Evolutionary conservation across 805 yeast species (phyloP), one percentile per base, ranked within the genome.

Genomic region (Saccharomycopsis fermentans): DNA sequence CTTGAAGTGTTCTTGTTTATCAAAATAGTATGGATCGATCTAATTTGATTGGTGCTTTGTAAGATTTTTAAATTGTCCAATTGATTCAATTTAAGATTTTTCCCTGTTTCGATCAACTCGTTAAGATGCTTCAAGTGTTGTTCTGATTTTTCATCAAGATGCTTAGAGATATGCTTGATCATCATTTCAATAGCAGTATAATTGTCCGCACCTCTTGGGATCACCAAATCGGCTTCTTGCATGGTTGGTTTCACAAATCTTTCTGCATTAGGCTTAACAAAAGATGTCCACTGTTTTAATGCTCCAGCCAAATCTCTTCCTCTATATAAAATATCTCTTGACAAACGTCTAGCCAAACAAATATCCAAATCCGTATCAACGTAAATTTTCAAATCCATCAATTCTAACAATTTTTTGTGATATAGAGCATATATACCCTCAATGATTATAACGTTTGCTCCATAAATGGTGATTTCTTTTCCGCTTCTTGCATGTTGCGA

Each of bases 331-430:
- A 90, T 90, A 69, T 94, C 99, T 66, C 99, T 77, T 3, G 88
- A 82, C 51, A 94, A 73, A 65, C 99, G 77, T 66, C 99, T 77
- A 4, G 96, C 91, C 65, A 94, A 76, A 70, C 99, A 94, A 16
- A 92, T 81, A 68, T 94, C 99, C 64, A 90, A 75, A 66, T 91
- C 98, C 2, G 97, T 94, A 65, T 92, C 97, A 2, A 94, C 97
- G 69, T 83, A 94, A 19, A 92, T 81, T 70, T 87, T 92, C 60
- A 90, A 76, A 66, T 92, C 96, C 86, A 91, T 86, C 66, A 90
- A 67, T 12, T 80, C 85, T 57, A 86, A 71, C 17, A 94, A 71
- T 48, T 90, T 77, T 53, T 77, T 76, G 68, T 86, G 90, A 62
- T 84, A 82, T 51, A 94, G 71, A 0, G 96, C 90, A 68, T 87